phyloP scores from a whole-genome alignment of 257 asterid genomes.

The Prunella vulgaris region DNA sequence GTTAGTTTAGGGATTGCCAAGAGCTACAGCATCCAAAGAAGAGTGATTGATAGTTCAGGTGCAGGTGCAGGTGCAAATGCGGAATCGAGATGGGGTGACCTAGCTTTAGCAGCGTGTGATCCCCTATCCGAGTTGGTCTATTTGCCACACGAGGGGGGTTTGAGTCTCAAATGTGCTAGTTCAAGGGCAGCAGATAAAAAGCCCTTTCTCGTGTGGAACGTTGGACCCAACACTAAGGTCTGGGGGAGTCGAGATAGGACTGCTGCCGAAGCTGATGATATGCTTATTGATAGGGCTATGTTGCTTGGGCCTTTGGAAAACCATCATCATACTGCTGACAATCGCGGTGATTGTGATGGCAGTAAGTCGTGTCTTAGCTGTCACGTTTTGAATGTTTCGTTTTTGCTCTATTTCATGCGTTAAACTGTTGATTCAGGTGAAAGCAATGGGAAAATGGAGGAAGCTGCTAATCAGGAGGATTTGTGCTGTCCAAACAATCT shows the following conservation, averaged over 20 bases:
- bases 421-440: slow-evolving; percentile 13
- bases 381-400: no score
- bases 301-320: not conserved
- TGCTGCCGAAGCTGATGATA: slow-evolving; percentile 3
- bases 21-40: slow-evolving; percentile 19
- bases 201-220: slow-evolving; percentile 50
- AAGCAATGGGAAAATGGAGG: slow-evolving; percentile 20
- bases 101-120: slow-evolving; percentile 45
- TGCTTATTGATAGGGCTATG: slow-evolving; percentile 7
- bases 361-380: no score
- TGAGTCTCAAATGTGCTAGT: slow-evolving; percentile 45
- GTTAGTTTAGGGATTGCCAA: slow-evolving; percentile 32
- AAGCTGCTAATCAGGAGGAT: slow-evolving; percentile 19
- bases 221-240: not conserved
- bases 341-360: no score
- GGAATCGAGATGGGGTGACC: slow-evolving; percentile 27
- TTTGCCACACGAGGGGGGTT: slow-evolving; percentile 64
- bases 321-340: not conserved
- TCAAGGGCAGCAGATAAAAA: slow-evolving; percentile 26
- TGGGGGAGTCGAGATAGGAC: slow-evolving; percentile 25
- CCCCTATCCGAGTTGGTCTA: slow-evolving; percentile 70
- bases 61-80: slow-evolving; percentile 97
- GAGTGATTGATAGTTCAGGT: slow-evolving; percentile 19
- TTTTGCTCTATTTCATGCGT: no score
- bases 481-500: slow-evolving; percentile 17